Conservation (phyloP, 2,329 filamentous ascomycete genomes). For the Xylaria sp. region DNA sequence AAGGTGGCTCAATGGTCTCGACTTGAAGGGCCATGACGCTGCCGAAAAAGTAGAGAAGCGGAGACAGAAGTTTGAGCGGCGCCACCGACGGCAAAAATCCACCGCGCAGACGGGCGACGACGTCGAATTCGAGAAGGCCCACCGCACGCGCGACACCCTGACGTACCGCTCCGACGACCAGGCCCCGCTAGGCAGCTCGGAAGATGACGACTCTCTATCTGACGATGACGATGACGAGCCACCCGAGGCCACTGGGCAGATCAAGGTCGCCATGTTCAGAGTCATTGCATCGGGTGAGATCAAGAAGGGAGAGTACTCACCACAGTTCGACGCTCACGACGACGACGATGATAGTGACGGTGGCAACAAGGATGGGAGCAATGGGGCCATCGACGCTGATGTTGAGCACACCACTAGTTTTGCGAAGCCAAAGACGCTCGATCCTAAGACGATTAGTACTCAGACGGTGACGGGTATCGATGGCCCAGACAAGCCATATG, state of each 20-base stretch:
- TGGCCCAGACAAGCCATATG: slow-evolving; percentile 94
- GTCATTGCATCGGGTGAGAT: slow-evolving; percentile 96
- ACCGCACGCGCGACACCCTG: slow-evolving; percentile 67
- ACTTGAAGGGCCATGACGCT: slow-evolving; percentile 91
- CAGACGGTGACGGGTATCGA: slow-evolving; percentile 99
- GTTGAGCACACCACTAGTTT: slow-evolving; percentile 98
- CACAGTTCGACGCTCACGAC: slow-evolving; percentile 96
- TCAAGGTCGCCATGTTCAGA: slow-evolving; percentile 96
- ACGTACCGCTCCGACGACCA: slow-evolving; percentile 83
- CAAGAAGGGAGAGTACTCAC: slow-evolving; percentile 97
- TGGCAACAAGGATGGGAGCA: slow-evolving; percentile 64
- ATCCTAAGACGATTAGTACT: slow-evolving; percentile 97
- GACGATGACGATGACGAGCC: slow-evolving; percentile 75
- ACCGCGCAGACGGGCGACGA: slow-evolving; percentile 53
- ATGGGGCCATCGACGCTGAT: slow-evolving; percentile 76
- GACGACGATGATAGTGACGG: slow-evolving; percentile 79
- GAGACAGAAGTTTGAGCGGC: slow-evolving; percentile 79
- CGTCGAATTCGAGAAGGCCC: slow-evolving; percentile 57
- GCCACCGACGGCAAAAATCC: slow-evolving; percentile 71
- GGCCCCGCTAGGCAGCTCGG: slow-evolving; percentile 77
- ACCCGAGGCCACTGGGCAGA: slow-evolving; percentile 94
- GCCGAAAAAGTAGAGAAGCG: slow-evolving; percentile 91
- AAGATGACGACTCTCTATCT: slow-evolving; percentile 77
- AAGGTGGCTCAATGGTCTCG: slow-evolving; percentile 94
- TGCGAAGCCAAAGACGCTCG: slow-evolving; percentile 93